Base-by-base conservation (phyloP, 108 stramenopile species). In the Schizochytrium sp. region DNA sequence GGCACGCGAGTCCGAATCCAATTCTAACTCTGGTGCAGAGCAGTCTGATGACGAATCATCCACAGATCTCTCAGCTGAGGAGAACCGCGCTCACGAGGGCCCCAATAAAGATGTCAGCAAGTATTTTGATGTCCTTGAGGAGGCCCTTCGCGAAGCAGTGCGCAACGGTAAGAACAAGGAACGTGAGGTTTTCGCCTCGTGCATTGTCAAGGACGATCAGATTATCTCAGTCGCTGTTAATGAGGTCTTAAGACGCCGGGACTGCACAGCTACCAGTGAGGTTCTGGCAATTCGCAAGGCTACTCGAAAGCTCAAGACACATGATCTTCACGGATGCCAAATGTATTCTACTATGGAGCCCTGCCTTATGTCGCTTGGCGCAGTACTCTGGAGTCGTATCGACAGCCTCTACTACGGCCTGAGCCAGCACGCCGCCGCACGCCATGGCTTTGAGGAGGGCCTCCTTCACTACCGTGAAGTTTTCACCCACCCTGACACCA, bases 311-410 rank as follows among this genome's bases (percentile, higher is more conserved):
- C 76, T 83, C 3, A 55, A 55, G 50, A 83, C 76, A 47, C 53
- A 83, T 53, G 47, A 55, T 28, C 76, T 83, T 38, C 5, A 42
- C 50, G 76, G 76, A 2, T 83, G 76, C 76, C 53, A 49, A 49
- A 83, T 83, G 76, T 83, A 83, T 53, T 83, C 76, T 53, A 83
- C 76, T 53, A 55, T 83, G 76, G 76, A 83, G 76, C 76, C 76
- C 53, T 83, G 76, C 76, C 50, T 83, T 53, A 83, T 83, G 76
- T 83, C 76, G 10, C 76, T 83, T 56, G 76, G 76, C 12, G 47
- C 76, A 47, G 53, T 83, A 38, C 76, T 83, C 76, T 83, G 76
- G 76, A 55, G 50, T 40, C 76, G 76, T 2, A 49, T 83, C 76
- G 76, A 83, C 76, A 83, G 53, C 76, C 76, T 83, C 50, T 83